Conservation (phyloP, 2,329 filamentous ascomycete species). For the Davidsoniella virescens region DNA sequence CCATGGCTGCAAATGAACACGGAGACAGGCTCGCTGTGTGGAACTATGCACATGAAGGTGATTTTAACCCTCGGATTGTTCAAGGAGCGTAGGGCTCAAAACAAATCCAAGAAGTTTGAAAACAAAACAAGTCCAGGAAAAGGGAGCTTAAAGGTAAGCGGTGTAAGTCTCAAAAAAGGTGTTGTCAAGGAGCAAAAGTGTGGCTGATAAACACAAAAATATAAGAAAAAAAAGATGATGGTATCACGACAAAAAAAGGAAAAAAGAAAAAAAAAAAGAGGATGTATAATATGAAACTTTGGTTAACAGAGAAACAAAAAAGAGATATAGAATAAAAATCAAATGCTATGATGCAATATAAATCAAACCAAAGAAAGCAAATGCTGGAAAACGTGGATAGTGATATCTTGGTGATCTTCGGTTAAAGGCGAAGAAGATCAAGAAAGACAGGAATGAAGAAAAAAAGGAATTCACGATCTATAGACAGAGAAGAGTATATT, state of each 20-base stretch:
- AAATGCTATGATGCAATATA: background rate
- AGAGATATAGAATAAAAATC: background rate
- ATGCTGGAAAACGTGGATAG: background rate
- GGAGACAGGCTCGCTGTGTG: background rate
- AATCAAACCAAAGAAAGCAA: background rate
- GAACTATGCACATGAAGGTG: too few relatives aligned
- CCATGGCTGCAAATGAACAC: background rate
- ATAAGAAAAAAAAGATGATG: background rate
- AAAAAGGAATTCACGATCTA: background rate
- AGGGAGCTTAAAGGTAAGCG: too few relatives aligned
- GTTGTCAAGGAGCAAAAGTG: background rate
- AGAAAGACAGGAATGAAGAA: background rate
- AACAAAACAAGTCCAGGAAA: too few relatives aligned
- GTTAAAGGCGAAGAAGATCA: background rate
- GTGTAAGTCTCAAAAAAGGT: too few relatives aligned
- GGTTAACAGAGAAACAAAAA: background rate
- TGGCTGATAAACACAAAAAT: too few relatives aligned
- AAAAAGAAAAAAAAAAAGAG: background rate
- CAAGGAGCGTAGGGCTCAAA: too few relatives aligned
- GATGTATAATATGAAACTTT: background rate
- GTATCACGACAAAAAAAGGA: background rate
- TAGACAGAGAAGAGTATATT: background rate
- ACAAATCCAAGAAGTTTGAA: too few relatives aligned
- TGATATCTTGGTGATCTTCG: background rate
- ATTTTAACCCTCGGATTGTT: too few relatives aligned